These are phyloP conservation scores for Saccharomycopsis babjevae DNA, from an alignment of 805 yeast species.

Conservation along the genomic window DNA sequence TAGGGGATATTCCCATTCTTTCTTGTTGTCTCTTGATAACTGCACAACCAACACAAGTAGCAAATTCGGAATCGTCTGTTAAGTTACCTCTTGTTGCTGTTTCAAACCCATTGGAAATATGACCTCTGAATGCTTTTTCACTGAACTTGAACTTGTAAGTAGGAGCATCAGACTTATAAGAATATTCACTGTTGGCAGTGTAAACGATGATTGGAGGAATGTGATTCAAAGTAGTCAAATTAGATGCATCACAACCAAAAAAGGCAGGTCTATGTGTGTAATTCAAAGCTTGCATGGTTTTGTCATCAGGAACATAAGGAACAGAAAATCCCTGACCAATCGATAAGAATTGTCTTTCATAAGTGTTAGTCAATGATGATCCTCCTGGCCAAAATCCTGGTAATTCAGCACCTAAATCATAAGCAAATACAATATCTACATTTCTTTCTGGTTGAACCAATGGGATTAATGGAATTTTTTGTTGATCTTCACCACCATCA, in stretches of 20 bases:
- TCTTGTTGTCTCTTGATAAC: conserved; percentile 70
- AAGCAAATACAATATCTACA: conserved; percentile 46
- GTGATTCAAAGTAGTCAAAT: conserved; percentile 28
- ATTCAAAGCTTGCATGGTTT: conserved; percentile 37
- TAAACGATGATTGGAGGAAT: conserved; percentile 69
- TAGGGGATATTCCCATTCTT: conserved; percentile 46
- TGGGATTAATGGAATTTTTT: conserved; percentile 47
- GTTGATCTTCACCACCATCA: conserved; percentile 56
- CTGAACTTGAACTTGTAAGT: conserved; percentile 57
- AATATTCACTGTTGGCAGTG: conserved; percentile 60
- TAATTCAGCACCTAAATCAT: conserved; percentile 51
- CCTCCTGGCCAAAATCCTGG: conserved; percentile 56
- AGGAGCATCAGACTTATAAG: conserved; percentile 56
- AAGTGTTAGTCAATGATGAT: conserved; percentile 44
- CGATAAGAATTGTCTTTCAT: conserved; percentile 43
- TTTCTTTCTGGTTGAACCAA: conserved; percentile 42
- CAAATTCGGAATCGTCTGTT: conserved; percentile 60
- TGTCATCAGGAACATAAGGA: conserved; percentile 51
- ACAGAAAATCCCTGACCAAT: conserved; percentile 41
- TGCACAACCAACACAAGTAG: conserved; percentile 74
- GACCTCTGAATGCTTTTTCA: conserved; percentile 41
- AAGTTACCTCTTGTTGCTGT: conserved; percentile 54
- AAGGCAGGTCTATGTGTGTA: conserved; percentile 52
- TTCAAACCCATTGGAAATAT: conserved; percentile 69
- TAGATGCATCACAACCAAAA: conserved; percentile 59